Evolutionary conservation across 805 yeast genomes (phyloP), one percentile per base, ranked within the genome.

Genomic region (Wickerhamomyces queroliae): DNA sequence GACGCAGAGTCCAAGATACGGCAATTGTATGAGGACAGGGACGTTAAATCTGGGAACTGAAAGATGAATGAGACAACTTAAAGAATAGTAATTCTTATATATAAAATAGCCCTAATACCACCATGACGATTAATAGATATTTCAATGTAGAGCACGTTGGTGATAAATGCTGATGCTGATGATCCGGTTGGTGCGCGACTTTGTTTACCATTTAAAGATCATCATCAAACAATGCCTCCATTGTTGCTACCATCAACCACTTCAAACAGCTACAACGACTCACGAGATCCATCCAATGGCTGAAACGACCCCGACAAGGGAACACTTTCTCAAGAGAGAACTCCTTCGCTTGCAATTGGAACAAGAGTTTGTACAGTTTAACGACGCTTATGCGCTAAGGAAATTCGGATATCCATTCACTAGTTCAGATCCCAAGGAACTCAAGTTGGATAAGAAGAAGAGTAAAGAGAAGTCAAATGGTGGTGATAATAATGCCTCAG

Each of bases 251-350:
- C n/a, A n/a, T n/a, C n/a, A n/a, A n/a, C n/a, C n/a, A 23, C 25
- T 23, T 11, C 11, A 15, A 29, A 20, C 8, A 13, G 25, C 11
- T 8, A 31, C 25, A 6, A 9, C 30, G 7, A 27, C 30, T 13
- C 16, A n/a, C 7, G 30, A 12, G 7, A 7, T 20, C 3, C 5
- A 33, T 22, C 35, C 16, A 19, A 18, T 18, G 7, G 12, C 39
- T 83, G 35, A 18, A 11, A 9, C 15, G 5, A 61, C 77, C 12
- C 76, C 90, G 3, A 67, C 74, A 0, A 87, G 90, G 57, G 95
- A 88, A 60, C 97, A 91, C 54, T 85, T 83, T 58, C 70, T 93
- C 39, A 91, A 91, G 60, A 78, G 95, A 52, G 90, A 86, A 61
- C 68, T 91, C 15, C 63, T 91, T 21, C 72, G 76, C 45, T 66